Conservation (phyloP, 225 moss, liverwort and hornwort species). For the Pseudisothecium myosuroides region DNA sequence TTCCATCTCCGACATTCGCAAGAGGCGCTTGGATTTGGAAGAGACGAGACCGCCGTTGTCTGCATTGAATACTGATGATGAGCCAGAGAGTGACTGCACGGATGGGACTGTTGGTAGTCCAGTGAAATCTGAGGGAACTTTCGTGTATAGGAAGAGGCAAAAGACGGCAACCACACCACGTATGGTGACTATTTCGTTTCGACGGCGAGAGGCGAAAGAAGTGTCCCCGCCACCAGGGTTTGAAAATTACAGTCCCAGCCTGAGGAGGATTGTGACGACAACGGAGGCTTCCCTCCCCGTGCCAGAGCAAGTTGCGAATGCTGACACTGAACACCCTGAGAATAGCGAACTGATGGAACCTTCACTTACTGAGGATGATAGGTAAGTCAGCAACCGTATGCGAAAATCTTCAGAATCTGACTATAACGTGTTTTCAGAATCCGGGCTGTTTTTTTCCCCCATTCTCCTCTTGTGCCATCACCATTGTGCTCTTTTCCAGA, state of each 20-base stretch:
- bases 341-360: not conserved
- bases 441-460: not conserved
- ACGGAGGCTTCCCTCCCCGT: not conserved
- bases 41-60: conserved; percentile 12
- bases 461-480: not conserved
- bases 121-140: not conserved
- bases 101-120: not conserved
- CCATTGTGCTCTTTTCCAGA: not conserved
- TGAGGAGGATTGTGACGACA: not conserved
- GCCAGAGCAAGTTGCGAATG: not conserved
- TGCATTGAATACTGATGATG: not conserved
- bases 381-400: not conserved
- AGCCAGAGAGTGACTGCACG: not conserved
- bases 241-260: not conserved
- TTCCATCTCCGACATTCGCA: conserved; percentile 6
- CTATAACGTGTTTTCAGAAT: not conserved
- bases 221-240: conserved; percentile 2
- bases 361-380: not conserved
- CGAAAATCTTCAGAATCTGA: not conserved
- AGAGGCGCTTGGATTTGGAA: conserved; percentile 9
- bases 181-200: not conserved
- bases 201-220: not conserved
- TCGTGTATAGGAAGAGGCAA: conserved; percentile 20
- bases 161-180: conserved; percentile 5
- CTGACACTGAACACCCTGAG: not conserved